These are phyloP conservation scores for Chlorociboria aeruginascens DNA, from an alignment of 495 filamentous ascomycete genomes.

Conservation along the genomic window DNA sequence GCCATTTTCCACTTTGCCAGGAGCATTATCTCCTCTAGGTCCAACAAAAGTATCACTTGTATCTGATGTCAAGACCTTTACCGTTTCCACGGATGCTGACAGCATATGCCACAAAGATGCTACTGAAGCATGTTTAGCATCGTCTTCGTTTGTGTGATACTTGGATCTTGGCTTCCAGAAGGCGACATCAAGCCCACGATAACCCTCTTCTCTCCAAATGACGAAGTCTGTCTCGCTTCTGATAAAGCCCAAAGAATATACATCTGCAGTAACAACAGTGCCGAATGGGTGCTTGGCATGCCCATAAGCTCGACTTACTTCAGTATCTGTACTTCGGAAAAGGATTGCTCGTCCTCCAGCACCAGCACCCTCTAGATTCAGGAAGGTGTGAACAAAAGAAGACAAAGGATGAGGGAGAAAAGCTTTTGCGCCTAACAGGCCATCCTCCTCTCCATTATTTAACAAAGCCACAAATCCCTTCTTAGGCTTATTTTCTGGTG, in stretches of 20 bases:
- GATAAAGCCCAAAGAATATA: constrained; percentile 66
- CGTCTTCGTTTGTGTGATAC: constrained; percentile 90
- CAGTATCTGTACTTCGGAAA: constrained; percentile 76
- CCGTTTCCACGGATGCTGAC: constrained; percentile 62
- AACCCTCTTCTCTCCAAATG: constrained; percentile 69
- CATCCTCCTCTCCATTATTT: constrained; percentile 96
- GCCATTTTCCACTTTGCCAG: constrained; percentile 52
- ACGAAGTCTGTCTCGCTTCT: constrained; percentile 82
- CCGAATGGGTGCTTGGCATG: constrained; percentile 67
- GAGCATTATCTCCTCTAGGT: constrained; percentile 36
- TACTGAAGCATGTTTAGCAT: constrained; percentile 60
- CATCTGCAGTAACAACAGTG: constrained; percentile 67
- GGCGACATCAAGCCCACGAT: constrained; percentile 84
- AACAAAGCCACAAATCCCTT: constrained; percentile 74
- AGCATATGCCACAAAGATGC: constrained; percentile 92
- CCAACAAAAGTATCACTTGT: constrained; percentile 54
- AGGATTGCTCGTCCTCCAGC: constrained; percentile 81
- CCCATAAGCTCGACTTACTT: constrained; percentile 72
- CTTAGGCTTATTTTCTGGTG: constrained; percentile 59
- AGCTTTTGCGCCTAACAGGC: constrained; percentile 77
- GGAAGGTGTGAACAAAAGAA: constrained; percentile 65
- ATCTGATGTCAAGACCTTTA: constrained; percentile 57
- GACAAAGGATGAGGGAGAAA: constrained; percentile 73
- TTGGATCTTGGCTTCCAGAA: constrained; percentile 74
- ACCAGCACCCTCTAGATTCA: constrained; percentile 92